Base-by-base conservation (phyloP, 495 filamentous ascomycete genomes). In the Podospora comata region DNA sequence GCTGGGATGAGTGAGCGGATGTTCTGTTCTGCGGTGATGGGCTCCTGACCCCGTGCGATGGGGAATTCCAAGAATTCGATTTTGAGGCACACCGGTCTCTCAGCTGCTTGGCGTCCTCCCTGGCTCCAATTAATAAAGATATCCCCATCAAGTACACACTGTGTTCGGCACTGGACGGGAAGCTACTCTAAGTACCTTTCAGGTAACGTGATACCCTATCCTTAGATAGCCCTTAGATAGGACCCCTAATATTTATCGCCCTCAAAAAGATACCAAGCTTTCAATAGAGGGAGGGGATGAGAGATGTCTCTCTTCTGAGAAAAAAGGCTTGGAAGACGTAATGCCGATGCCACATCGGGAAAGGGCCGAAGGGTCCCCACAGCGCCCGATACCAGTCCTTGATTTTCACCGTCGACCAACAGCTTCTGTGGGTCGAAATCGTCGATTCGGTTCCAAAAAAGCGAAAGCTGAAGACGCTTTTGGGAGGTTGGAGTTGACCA, bases 51-150 rank as follows among this genome's bases (percentile, higher is more conserved):
- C 23, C 55, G 55, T 26, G 61, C n/a, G 19, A 63, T 63, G 61
- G 61, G 61, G 61, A 63, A 63, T 18, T 63, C 61, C 30, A 28
- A 63, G 61, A 63, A 63, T 63, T 63, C 61, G 61, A 63, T 63
- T 39, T n/a, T 48, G 39, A 48, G 32, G 18, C 61, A 63, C 61
- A 63, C 61, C 16, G 20, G 61, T 63, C 61, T 61, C 59, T 63
- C 27, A 63, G 20, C 19, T n/a, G 30, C 61, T 63, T 63, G 61
- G 61, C 61, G 30, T 18, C 23, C 11, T 26, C 16, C 59, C 56
- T 23, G 5, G 30, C 30, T 32, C 20, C 54, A 57, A 9, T 18
- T 5, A 57, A 15, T 13, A 57, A 7, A 23, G 54, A 57, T 23
- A 23, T 39, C 55, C 18, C 23, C 5, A 11, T 4, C 6, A 59